Base-by-base conservation (phyloP, 306 rosid species). In the Hylodesmum podocarpum region DNA sequence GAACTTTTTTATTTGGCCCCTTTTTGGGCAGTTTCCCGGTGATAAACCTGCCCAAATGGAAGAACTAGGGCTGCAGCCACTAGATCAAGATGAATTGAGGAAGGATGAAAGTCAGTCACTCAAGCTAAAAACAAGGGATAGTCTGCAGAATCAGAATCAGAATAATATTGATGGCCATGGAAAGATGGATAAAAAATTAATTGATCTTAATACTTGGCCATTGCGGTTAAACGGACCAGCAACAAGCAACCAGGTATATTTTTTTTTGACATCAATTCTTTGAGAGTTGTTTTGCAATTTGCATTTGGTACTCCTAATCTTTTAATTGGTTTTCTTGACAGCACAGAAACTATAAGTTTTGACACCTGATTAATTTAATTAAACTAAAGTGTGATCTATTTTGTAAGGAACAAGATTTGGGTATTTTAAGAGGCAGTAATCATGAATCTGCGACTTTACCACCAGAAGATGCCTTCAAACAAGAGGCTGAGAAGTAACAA, bases 171-270 rank as follows among this genome's bases (percentile, higher is more conserved):
- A 47, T 58, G 73, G 76, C 65, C 77, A 80, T 62, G 78, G 54
- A 40, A 83, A 83, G 27, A 62, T 66, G 79, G 85, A 81, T 19
- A 86, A 79, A 65, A 79, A 79, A 51, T 22, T 81, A 43, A 59
- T 85, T 84, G 92, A 88, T 73, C 89, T 85, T 12, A 86, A 88
- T 81, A 68, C 50, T 33, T 76, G 83, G 73, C 89, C 89, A 34
- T 83, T 79, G 29, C 75, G 89, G 71, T 22, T 81, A 27, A 78
- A 46, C 28, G 86, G 85, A 22, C 80, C 80, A 54, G 29, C 86
- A 72, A 76, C 82, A 34, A 83, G 36, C 66, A 83, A 83, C 41
- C 86, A 61, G 87, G 91, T 88, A 61, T n/a, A 13, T 54, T 79
- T 37, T 66, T 74, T 43, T 62, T 8, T 21, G 19, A 4, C 43